Conservation (phyloP, 2,329 filamentous ascomycete species). For the Colletotrichum tofieldiae region DNA sequence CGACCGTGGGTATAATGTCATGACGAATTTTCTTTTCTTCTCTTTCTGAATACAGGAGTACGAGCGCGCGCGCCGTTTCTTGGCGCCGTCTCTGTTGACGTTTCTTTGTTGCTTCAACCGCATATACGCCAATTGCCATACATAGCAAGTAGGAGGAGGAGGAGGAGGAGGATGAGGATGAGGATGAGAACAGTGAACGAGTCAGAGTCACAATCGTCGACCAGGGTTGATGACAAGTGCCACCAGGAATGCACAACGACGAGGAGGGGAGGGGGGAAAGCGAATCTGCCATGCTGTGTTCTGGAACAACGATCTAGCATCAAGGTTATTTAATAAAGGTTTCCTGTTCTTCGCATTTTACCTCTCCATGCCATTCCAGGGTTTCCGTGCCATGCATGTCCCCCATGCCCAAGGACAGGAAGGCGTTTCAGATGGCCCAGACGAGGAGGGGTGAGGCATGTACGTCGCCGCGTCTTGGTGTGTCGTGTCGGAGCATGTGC, state of each 20-base stretch:
- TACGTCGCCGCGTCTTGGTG: constrained; percentile 9
- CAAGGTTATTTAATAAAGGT: constrained; percentile 32
- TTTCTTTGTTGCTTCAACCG: not conserved
- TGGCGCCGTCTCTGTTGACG: not conserved
- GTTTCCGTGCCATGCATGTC: constrained; percentile 31
- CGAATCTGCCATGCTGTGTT: not conserved
- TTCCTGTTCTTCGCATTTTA: not conserved
- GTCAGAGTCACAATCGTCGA: not conserved
- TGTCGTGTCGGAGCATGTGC: constrained; percentile 9
- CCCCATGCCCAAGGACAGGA: constrained; percentile 12
- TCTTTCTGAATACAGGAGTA: not conserved
- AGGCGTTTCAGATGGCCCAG: constrained; percentile 34
- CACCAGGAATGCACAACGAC: constrained; percentile 9
- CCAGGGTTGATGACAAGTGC: constrained; percentile 16
- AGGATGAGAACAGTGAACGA: not conserved
- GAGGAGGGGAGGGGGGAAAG: not conserved
- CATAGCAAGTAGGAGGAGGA: not conserved
- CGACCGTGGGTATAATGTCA: constrained; percentile 38
- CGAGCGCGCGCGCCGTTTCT: not conserved
- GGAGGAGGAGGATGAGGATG: too few relatives aligned
- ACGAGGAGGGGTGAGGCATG: constrained; percentile 20
- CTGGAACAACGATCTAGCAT: constrained; percentile 31
- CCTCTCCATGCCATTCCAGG: not conserved
- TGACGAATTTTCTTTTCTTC: constrained; percentile 28
- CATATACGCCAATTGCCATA: not conserved